Evolutionary conservation across 768 basidiomycete species (phyloP).

Genomic region (Collybia sp.): DNA sequence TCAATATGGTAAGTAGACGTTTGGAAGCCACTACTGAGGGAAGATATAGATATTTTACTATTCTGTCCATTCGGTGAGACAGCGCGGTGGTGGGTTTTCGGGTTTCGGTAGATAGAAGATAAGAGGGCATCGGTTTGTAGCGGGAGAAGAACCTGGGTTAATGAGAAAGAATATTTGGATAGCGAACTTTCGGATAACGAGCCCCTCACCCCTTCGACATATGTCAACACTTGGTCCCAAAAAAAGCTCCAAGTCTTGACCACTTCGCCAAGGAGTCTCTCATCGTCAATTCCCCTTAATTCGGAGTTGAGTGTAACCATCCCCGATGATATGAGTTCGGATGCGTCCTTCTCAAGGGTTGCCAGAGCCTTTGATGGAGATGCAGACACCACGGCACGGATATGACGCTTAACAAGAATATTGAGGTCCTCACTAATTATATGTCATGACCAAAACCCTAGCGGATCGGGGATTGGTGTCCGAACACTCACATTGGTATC

Average conservation of each 20-base stretch:
- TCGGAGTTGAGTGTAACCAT: conserved; percentile 93
- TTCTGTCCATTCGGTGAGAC: conserved; percentile 46
- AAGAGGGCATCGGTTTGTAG: conserved; percentile 45
- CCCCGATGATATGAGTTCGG: conserved; percentile 79
- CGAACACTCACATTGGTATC: conserved; percentile 65
- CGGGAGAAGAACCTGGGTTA: conserved; percentile 27
- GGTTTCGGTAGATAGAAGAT: conserved; percentile 62
- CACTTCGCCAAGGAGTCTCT: conserved; percentile 68
- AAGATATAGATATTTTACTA: conserved; percentile 36
- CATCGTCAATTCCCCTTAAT: conserved; percentile 71
- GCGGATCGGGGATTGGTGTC: too few relatives aligned
- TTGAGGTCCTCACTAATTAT: conserved; percentile 80
- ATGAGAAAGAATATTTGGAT: conserved; percentile 1
- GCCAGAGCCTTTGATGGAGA: conserved; percentile 71
- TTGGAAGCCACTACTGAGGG: conserved; percentile 17
- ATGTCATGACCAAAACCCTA: conserved; percentile 3
- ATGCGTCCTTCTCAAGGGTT: conserved; percentile 72
- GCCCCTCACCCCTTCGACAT: conserved; percentile 75
- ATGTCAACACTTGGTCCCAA: conserved; percentile 85
- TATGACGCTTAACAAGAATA: conserved; percentile 71
- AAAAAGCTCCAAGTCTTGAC: conserved; percentile 94
- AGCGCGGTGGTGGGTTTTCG: conserved; percentile 49
- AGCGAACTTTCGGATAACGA: background rate
- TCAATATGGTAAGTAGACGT: conserved; percentile 58
- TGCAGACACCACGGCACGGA: conserved; percentile 66